phyloP scores from a whole-genome alignment of 2,329 filamentous ascomycete genomes.

The Paradendryphiella salina region DNA sequence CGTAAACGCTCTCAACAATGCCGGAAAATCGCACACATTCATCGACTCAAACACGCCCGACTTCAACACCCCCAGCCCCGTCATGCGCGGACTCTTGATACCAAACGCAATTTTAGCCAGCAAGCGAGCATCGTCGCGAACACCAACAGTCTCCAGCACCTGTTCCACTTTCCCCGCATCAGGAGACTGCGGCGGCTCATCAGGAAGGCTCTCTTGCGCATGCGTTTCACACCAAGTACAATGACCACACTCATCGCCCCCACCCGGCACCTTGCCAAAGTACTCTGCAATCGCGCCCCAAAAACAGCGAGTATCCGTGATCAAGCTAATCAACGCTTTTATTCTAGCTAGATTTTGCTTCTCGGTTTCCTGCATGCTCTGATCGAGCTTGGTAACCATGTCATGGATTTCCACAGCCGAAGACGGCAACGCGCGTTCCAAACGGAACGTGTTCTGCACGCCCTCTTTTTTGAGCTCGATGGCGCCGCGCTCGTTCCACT shows the following conservation, averaged over 20 bases:
- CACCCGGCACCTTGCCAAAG: conserved; percentile 58
- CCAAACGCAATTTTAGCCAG: conserved; percentile 65
- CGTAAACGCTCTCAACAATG: conserved; percentile 33
- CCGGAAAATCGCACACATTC: conserved; percentile 57
- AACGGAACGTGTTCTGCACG: conserved; percentile 59
- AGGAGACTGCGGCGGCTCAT: conserved; percentile 47
- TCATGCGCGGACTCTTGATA: conserved; percentile 61
- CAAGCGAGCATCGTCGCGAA: conserved; percentile 62
- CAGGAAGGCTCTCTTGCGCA: conserved; percentile 44
- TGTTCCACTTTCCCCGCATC: conserved; percentile 48
- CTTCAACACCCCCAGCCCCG: conserved; percentile 54
- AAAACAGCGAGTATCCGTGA: conserved; percentile 59
- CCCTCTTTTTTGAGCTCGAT: conserved; percentile 59
- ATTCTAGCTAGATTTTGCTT: conserved; percentile 57
- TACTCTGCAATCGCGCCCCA: conserved; percentile 58
- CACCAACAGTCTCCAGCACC: conserved; percentile 52
- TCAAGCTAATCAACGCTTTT: conserved; percentile 56
- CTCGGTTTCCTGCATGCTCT: conserved; percentile 58
- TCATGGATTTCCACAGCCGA: conserved; percentile 49
- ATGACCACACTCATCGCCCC: conserved; percentile 56
- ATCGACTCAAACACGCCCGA: conserved; percentile 57
- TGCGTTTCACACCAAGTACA: conserved; percentile 55
- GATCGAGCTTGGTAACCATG: conserved; percentile 55
- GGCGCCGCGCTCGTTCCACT: conserved; percentile 55
- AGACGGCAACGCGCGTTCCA: conserved; percentile 54